phyloP scores from a whole-genome alignment of 2,329 filamentous ascomycete genomes.

The Aspergillus sp. region DNA sequence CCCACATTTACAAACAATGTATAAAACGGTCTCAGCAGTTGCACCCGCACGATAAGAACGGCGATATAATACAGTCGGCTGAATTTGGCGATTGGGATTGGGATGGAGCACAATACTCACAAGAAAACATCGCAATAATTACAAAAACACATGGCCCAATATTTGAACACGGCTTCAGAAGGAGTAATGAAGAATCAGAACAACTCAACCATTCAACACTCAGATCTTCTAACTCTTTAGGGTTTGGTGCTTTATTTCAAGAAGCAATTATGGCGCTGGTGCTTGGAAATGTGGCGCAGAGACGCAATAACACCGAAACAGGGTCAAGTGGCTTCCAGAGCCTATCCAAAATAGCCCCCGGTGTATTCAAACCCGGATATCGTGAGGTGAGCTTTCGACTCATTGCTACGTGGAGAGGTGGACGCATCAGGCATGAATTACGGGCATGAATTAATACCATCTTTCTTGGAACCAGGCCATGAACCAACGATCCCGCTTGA shows the following conservation, averaged over 20 bases:
- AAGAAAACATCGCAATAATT: neutral
- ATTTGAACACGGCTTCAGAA: neutral
- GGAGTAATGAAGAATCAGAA: neutral
- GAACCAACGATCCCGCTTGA: slow-evolving; percentile 34
- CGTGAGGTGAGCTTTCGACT: slow-evolving; percentile 22
- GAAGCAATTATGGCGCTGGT: slow-evolving; percentile 22
- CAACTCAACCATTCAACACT: neutral
- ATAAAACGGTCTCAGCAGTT: neutral
- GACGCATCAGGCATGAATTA: neutral
- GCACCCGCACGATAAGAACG: neutral
- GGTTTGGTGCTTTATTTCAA: slow-evolving; percentile 24
- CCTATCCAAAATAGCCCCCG: slow-evolving; percentile 29
- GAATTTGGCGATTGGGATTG: neutral
- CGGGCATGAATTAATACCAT: neutral
- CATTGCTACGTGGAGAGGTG: neutral
- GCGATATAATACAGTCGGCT: neutral
- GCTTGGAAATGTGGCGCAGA: neutral
- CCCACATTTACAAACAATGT: neutral
- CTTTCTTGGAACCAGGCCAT: slow-evolving; percentile 28
- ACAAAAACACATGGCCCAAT: neutral
- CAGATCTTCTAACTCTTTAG: neutral
- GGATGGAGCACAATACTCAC: neutral
- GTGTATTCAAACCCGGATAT: slow-evolving; percentile 32
- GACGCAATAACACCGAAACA: neutral
- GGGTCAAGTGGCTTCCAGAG: slow-evolving; percentile 10